These are phyloP conservation scores for Cornus controversa DNA, from an alignment of 148 eudicot species.

Conservation along the genomic window DNA sequence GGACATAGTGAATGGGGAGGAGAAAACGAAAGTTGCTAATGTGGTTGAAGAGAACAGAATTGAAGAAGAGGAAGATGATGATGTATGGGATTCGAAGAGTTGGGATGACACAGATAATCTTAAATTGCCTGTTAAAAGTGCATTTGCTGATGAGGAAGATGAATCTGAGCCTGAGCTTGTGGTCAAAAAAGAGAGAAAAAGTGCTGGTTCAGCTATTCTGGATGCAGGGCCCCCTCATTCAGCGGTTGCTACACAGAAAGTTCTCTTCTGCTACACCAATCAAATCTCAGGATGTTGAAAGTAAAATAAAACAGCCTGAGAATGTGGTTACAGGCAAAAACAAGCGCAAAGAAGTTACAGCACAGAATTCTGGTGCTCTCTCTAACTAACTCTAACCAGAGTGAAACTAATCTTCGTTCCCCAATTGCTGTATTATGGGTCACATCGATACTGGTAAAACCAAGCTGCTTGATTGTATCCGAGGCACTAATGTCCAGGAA, in stretches of 20 bases:
- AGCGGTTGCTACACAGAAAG: slow-evolving; percentile 25
- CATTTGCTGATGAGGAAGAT: slow-evolving; percentile 85
- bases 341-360: too few relatives aligned
- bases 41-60: slow-evolving; percentile 44
- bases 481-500: slow-evolving; percentile 94
- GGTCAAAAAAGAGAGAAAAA: slow-evolving; percentile 41
- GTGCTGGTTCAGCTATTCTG: slow-evolving; percentile 16
- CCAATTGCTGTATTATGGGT: slow-evolving; percentile 95
- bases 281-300: slow-evolving; percentile 32
- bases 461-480: slow-evolving; percentile 81
- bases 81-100: slow-evolving; percentile 97
- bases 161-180: slow-evolving; percentile 52
- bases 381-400: slow-evolving; percentile 27
- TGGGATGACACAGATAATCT: slow-evolving; percentile 88
- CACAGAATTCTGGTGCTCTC: slow-evolving; percentile 23
- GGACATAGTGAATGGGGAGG: slow-evolving; percentile 25
- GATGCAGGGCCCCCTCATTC: slow-evolving; percentile 21
- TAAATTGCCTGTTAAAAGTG: slow-evolving; percentile 61
- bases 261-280: slow-evolving; percentile 17
- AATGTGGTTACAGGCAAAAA: slow-evolving; percentile 30
- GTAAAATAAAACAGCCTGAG: slow-evolving; percentile 28
- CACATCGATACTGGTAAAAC: slow-evolving; percentile 96
- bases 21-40: slow-evolving; percentile 46
- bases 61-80: slow-evolving; percentile 67
- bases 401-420: slow-evolving; percentile 64